phyloP scores from a whole-genome alignment of 305 asterid genomes.

The Fraxinus nigra region DNA sequence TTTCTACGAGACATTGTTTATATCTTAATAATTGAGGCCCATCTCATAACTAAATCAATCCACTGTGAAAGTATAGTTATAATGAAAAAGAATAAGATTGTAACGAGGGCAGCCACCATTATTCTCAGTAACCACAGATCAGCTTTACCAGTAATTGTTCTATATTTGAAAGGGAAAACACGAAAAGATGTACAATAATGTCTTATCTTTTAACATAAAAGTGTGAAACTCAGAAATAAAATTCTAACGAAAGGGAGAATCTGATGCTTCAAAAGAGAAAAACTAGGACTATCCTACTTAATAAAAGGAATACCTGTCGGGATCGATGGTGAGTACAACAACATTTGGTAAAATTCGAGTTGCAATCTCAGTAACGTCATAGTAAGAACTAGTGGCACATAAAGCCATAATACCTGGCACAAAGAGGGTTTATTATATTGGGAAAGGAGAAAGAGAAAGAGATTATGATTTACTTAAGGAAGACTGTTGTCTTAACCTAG shows the following conservation, averaged over 20 bases:
- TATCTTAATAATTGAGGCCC: constrained; percentile 12
- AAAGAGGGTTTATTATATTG: constrained; percentile 16
- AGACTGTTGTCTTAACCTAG: neutral
- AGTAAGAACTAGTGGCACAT: constrained; percentile 90
- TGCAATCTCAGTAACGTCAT: constrained; percentile 91
- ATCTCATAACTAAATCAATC: constrained; percentile 17
- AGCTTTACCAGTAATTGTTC: neutral
- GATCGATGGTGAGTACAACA: constrained; percentile 90
- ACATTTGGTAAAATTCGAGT: constrained; percentile 86
- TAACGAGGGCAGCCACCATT: constrained; percentile 2
- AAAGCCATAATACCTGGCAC: constrained; percentile 93
- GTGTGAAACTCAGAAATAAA: constrained; percentile 15
- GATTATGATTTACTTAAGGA: constrained; percentile 4
- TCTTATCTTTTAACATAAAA: constrained; percentile 7
- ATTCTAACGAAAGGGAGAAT: constrained; percentile 12
- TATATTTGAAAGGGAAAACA: constrained; percentile 8
- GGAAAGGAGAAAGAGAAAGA: neutral
- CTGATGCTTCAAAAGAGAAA: constrained; percentile 22
- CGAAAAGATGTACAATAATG: neutral
- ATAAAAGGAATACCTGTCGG: constrained; percentile 68
- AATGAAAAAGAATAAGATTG: neutral
- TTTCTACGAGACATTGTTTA: constrained; percentile 16
- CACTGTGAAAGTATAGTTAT: neutral
- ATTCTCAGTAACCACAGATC: constrained; percentile 23
- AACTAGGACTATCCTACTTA: constrained; percentile 16